These are phyloP conservation scores for Trichoderma brevicompactum DNA, from an alignment of 2,329 filamentous ascomycete genomes.

Conservation along the genomic window DNA sequence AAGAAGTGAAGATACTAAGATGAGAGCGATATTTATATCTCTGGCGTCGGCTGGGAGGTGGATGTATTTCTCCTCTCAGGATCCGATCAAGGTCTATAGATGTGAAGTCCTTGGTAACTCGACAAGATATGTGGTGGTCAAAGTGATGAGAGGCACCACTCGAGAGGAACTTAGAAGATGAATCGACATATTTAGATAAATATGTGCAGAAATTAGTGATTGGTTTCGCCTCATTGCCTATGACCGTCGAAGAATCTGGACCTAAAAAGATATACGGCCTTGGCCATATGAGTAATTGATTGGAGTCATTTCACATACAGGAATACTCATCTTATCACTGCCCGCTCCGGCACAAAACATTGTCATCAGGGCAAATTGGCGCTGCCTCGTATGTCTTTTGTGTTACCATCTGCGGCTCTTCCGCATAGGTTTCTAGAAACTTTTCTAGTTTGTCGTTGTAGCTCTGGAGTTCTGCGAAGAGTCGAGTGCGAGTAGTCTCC, in stretches of 20 bases:
- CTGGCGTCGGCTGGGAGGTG: not conserved
- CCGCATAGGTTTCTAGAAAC: not conserved
- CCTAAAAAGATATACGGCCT: no score
- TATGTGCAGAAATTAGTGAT: no score
- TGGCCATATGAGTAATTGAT: no score
- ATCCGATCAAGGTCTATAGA: not conserved
- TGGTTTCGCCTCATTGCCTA: no score
- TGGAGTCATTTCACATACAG: no score
- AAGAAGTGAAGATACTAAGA: not conserved
- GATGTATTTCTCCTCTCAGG: not conserved
- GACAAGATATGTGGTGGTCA: not conserved
- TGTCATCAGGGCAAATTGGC: no score
- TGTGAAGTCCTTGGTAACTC: not conserved
- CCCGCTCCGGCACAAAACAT: no score
- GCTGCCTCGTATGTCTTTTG: not conserved
- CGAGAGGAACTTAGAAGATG: not conserved
- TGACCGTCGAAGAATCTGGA: no score
- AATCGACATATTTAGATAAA: not conserved
- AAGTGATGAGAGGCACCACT: not conserved
- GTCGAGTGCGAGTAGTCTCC: not conserved
- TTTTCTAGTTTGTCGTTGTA: not conserved
- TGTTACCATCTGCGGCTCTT: not conserved
- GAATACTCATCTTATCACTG: no score
- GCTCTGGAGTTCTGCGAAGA: not conserved
- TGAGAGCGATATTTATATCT: not conserved